phyloP scores from a whole-genome alignment of 176 grass and related monocot genomes.

The Rhynchospora breviuscula region DNA sequence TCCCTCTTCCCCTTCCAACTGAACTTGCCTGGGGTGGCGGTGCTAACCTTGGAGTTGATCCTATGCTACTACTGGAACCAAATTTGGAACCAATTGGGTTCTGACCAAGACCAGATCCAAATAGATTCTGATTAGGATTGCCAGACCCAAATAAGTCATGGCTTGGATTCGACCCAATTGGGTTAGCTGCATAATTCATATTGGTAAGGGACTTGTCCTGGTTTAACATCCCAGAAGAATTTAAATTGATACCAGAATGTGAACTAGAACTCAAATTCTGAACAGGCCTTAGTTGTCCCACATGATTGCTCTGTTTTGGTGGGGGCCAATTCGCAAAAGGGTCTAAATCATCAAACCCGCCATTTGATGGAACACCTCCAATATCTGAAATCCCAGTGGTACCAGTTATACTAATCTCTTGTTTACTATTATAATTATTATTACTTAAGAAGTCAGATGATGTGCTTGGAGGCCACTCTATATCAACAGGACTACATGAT shows the following conservation, averaged over 20 bases:
- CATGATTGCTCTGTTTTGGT: conserved; percentile 44
- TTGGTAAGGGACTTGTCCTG: conserved; percentile 34
- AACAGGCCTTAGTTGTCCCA: conserved; percentile 33
- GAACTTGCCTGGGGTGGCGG: conserved; percentile 64
- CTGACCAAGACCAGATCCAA: conserved; percentile 25
- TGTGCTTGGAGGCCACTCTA: conserved; percentile 89
- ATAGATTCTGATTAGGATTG: conserved; percentile 15
- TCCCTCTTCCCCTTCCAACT: conserved; percentile 81
- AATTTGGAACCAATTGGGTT: conserved; percentile 13
- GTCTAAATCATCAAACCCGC: conserved; percentile 62
- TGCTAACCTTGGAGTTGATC: conserved; percentile 53
- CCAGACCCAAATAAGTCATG: conserved; percentile 1
- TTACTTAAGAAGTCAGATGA: conserved; percentile 39
- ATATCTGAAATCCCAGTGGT: conserved; percentile 22
- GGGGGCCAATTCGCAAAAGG: conserved; percentile 98
- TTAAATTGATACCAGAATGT: conserved; percentile 32
- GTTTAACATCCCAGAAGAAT: conserved; percentile 40
- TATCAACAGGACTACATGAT: conserved; percentile 68
- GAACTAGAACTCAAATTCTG: conserved; percentile 31
- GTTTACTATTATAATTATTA: conserved; percentile 21
- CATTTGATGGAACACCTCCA: conserved; percentile 28
- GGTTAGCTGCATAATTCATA: conserved; percentile 28
- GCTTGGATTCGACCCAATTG: conserved; percentile 27
- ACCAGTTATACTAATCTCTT: conserved; percentile 14
- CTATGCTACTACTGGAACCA: conserved; percentile 22